A percentile compares a stretch with the other conserved stretches of the same genome.
These are phyloP conservation scores for Penicillium cinerascens DNA, from an alignment of 495 filamentous ascomycete species.

Conservation along the genomic window DNA sequence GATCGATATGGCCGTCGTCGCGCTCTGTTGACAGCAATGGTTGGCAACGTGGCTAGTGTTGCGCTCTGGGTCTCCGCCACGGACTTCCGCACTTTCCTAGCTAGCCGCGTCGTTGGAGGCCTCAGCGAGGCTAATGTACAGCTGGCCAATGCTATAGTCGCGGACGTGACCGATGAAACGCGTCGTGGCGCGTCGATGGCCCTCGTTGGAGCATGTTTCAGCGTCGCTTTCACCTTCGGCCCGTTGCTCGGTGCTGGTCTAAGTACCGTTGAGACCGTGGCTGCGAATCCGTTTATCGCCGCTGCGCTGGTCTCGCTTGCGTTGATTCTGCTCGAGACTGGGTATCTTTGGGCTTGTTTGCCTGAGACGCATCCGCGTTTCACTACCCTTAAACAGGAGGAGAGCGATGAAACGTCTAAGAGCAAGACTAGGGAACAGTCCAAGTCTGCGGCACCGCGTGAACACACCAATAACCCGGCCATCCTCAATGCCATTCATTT, in stretches of 20 bases:
- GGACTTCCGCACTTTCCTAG: constrained; percentile 93
- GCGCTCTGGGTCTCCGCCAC: constrained; percentile 89
- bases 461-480: constrained; percentile 72
- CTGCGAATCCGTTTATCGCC: constrained; percentile 87
- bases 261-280: constrained; percentile 66
- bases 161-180: constrained; percentile 83
- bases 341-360: constrained; percentile 80
- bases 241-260: constrained; percentile 87
- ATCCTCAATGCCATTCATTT: constrained; percentile 87
- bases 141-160: constrained; percentile 92
- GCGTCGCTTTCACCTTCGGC: constrained; percentile 93
- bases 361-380: constrained; percentile 78
- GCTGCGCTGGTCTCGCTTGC: constrained; percentile 81
- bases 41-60: constrained; percentile 89
- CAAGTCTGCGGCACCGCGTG: constrained; percentile 3
- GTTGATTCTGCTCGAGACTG: constrained; percentile 79
- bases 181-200: constrained; percentile 89
- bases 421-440: background rate
- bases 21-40: constrained; percentile 88
- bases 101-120: constrained; percentile 85
- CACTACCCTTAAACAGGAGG: constrained; percentile 31
- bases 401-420: background rate
- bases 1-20: constrained; percentile 86
- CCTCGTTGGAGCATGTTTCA: constrained; percentile 93
- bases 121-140: constrained; percentile 97